These are phyloP conservation scores for Dissophora ornata DNA, from an alignment of 192 early-diverging fungal genomes.

Conservation along the genomic window DNA sequence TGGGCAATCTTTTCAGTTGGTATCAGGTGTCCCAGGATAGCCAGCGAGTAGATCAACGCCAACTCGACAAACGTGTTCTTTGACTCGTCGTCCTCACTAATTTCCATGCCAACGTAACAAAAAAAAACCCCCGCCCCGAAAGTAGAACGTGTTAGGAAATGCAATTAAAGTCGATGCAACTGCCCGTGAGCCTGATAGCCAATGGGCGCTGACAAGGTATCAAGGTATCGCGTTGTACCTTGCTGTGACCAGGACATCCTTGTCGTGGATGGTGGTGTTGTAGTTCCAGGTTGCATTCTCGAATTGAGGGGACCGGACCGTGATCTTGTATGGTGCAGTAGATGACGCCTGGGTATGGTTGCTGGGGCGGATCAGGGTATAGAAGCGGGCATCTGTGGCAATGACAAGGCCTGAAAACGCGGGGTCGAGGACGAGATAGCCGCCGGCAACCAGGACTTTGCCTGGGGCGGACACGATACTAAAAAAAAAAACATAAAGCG, in stretches of 20 bases:
- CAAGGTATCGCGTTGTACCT: too few relatives aligned
- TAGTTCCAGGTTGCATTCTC: slow-evolving; percentile 86
- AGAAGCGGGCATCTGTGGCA: slow-evolving; percentile 88
- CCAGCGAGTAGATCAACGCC: slow-evolving; percentile 60
- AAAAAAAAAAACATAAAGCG: not conserved
- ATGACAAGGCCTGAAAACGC: slow-evolving; percentile 84
- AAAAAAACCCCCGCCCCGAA: too few relatives aligned
- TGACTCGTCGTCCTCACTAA: slow-evolving; percentile 43
- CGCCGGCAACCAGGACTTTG: slow-evolving; percentile 93
- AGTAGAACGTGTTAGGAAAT: too few relatives aligned
- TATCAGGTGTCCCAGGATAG: slow-evolving; percentile 51
- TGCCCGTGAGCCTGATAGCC: too few relatives aligned
- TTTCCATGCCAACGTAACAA: not conserved
- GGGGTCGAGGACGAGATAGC: slow-evolving; percentile 93
- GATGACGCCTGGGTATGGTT: not conserved
- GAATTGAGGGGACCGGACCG: slow-evolving; percentile 88
- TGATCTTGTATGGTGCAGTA: slow-evolving; percentile 51
- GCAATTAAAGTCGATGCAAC: too few relatives aligned
- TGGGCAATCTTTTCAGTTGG: slow-evolving; percentile 28
- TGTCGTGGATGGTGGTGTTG: slow-evolving; percentile 32
- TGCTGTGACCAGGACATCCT: slow-evolving; percentile 48
- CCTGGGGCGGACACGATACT: slow-evolving; percentile 90
- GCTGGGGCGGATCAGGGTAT: slow-evolving; percentile 66
- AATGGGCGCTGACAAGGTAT: too few relatives aligned
- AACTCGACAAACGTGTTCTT: slow-evolving; percentile 78